Evolutionary conservation across 1,284 basidiomycete genomes (phyloP).

Genomic region (Cutaneotrichosporon dermatis): DNA sequence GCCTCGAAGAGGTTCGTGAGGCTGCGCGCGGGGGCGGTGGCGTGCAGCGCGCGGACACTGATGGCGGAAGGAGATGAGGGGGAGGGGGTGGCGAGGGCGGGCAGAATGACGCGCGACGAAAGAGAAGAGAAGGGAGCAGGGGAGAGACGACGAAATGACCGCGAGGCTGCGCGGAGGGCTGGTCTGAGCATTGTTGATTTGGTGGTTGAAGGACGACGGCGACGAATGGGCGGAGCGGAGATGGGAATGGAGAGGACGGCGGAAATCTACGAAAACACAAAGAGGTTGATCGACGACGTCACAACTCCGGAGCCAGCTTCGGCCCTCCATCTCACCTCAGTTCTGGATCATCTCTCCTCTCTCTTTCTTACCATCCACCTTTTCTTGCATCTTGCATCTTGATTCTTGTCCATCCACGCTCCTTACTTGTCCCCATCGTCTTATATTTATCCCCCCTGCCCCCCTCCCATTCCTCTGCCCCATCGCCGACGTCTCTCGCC

Average conservation of each 20-base stretch:
- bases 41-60: constrained; percentile 4
- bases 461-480: background rate
- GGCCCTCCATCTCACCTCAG: background rate
- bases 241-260: background rate
- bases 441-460: background rate
- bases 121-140: too few species aligned
- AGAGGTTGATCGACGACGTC: background rate
- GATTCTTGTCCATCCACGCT: too few species aligned
- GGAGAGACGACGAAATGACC: too few species aligned
- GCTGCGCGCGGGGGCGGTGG: background rate
- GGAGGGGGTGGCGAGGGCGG: background rate
- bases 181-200: background rate
- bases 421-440: too few species aligned
- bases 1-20: constrained; percentile 34
- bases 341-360: background rate
- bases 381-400: background rate
- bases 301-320: background rate
- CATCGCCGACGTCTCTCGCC: too few species aligned
- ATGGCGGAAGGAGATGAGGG: background rate
- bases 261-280: background rate
- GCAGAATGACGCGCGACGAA: background rate
- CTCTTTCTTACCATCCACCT: background rate
- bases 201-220: too few species aligned
- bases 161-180: background rate
- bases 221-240: background rate